These are phyloP conservation scores for Pisolithus tinctorius DNA, from an alignment of 768 basidiomycete species.

Conservation along the genomic window DNA sequence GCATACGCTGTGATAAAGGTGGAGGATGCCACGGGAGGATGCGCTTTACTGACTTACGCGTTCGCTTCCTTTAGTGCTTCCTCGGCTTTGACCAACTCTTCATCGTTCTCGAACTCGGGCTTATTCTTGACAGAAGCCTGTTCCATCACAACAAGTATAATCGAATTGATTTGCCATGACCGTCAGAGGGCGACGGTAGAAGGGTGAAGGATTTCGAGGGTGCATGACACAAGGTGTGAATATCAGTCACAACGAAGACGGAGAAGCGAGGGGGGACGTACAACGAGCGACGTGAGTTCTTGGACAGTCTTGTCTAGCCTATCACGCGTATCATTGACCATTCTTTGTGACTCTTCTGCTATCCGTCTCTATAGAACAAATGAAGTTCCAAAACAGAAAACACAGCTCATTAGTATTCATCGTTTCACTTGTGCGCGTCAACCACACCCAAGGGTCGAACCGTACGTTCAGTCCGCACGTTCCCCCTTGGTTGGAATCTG, in stretches of 20 bases:
- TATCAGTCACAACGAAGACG: conserved; percentile 11
- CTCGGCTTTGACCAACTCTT: conserved; percentile 51
- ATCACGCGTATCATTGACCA: conserved; percentile 62
- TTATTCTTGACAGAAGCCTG: conserved; percentile 25
- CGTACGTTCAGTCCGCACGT: no score
- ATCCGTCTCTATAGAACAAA: conserved; percentile 44
- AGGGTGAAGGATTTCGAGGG: conserved; percentile 5
- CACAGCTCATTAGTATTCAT: neutral
- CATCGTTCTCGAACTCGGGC: conserved; percentile 25
- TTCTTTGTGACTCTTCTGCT: conserved; percentile 72
- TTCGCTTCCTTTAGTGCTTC: conserved; percentile 47
- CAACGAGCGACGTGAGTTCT: conserved; percentile 62
- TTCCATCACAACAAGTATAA: neutral
- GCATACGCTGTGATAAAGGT: conserved; percentile 16
- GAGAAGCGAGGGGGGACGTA: conserved; percentile 35
- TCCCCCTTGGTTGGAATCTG: no score
- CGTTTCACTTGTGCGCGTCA: neutral
- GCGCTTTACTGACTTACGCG: conserved; percentile 26
- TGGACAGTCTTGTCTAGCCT: conserved; percentile 54
- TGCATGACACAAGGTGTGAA: conserved; percentile 1
- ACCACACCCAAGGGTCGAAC: no score
- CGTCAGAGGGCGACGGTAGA: conserved; percentile 5
- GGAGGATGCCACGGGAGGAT: conserved; percentile 1
- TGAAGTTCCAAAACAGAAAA: conserved; percentile 1
- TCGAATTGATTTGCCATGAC: neutral